Evolutionary conservation across 2,329 filamentous ascomycete genomes (phyloP), one percentile per base, ranked within the genome.

Genomic region (Trichocomaceae sp.): DNA sequence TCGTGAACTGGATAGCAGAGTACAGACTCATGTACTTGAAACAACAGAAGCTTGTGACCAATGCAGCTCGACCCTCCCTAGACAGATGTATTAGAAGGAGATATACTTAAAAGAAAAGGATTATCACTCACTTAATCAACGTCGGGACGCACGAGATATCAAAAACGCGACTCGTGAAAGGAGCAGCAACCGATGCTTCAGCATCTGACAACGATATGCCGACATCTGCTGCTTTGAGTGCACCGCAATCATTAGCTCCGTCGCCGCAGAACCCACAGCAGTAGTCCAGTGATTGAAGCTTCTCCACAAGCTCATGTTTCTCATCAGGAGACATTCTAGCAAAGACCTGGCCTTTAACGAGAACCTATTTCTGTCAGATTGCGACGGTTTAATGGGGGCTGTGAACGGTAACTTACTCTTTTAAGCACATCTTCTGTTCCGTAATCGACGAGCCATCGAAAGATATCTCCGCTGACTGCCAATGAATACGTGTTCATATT

Each of bases 1-100:
- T 90, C 7, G 90, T 95, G 76, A 99, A 99, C 71, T 99, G 93
- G 61, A 99, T 99, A n/a, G 93, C 92, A 2, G 91, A 97, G 76
- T 99, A 99, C 61, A 99, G 75, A 64, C 88, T 95, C 95, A 99
- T 99, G 74, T 95, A 99, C 76, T 97, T 99, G 81, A 99, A 99
- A 76, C 93, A 99, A 75, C 89, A 95, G 76, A 99, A 99, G 72
- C 90, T 96, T 12, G 93, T 99, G n/a, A 97, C 91, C 33, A 99
- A 80, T 33, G 95, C 89, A 19, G 92, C 92, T 59, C 95, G 85
- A 19, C 93, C 93, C 76, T 99, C 93, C 61, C 90, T 85, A 71
- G 60, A 49, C 5, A 39, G 35, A 20, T n/a, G n/a, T 23, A 66
- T 62, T 69, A 58, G 42, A 35, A 10, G 35, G 20, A 26, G 26